Evolutionary conservation across 768 basidiomycete genomes (phyloP).

Genomic region (Tremella fuciformis): DNA sequence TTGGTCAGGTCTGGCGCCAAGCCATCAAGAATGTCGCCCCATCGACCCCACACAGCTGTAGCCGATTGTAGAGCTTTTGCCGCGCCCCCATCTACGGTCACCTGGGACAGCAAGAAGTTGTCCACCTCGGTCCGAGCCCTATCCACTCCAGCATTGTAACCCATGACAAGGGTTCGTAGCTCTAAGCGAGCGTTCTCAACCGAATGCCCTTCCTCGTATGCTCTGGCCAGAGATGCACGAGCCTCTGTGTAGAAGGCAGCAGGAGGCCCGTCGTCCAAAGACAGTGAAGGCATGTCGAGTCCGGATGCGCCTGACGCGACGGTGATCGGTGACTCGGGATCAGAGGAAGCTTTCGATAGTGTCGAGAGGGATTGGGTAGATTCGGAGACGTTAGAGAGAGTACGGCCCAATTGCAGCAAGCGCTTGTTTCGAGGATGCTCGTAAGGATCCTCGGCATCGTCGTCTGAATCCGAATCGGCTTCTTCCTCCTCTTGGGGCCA

Average conservation of each 20-base stretch:
- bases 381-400: constrained; percentile 34
- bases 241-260: constrained; percentile 49
- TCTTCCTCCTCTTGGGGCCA: constrained; percentile 62
- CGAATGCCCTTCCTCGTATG: constrained; percentile 84
- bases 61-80: constrained; percentile 66
- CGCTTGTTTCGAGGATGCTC: constrained; percentile 50
- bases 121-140: constrained; percentile 85
- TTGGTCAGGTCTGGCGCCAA: constrained; percentile 76
- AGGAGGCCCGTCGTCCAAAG: constrained; percentile 36
- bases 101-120: constrained; percentile 71
- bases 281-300: constrained; percentile 30
- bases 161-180: constrained; percentile 94
- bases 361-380: constrained; percentile 41
- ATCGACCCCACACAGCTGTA: constrained; percentile 63
- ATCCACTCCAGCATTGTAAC: constrained; percentile 84
- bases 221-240: constrained; percentile 79
- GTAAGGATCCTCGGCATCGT: constrained; percentile 57
- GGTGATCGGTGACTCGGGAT: constrained; percentile 39
- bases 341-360: constrained; percentile 40
- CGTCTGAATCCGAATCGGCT: constrained; percentile 42
- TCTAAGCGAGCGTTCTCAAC: constrained; percentile 92
- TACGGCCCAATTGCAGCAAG: constrained; percentile 48
- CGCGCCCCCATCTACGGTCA: constrained; percentile 62
- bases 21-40: constrained; percentile 76
- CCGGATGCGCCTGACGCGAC: constrained; percentile 39